Evolutionary conservation across 2,329 filamentous ascomycete genomes (phyloP), one percentile per base, ranked within the genome.

Genomic region (Colletotrichum orbiculare): DNA sequence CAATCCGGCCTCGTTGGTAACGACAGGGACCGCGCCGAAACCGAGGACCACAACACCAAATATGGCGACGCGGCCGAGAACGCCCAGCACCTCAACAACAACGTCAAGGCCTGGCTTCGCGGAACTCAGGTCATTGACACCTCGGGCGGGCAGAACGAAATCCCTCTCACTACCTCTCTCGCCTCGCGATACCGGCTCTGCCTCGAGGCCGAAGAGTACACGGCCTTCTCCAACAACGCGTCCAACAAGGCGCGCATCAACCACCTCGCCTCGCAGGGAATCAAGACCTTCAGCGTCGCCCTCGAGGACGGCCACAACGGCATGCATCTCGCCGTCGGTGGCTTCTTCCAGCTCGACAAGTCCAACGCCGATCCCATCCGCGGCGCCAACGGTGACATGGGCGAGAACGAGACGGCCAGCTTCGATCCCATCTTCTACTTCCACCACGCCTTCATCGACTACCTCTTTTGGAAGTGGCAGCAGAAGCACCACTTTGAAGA

Each of bases 341-440:
- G 73, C 4, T 71, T 71, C 60, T 15, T 52, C 7, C 15, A 58
- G 2, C 60, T 45, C 2, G 8, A 33, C 34, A 6, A 17, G 48
- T 13, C 8, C 41, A 52, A 37, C 35, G 43, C 12, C n/a, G 17
- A 56, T 13, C 50, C 34, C 2, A 67, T 69, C 17, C 45, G 43
- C n/a, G 71, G 64, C 9, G 73, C 74, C 7, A 74, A 74, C 13
- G 73, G 74, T 8, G 73, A 76, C 61, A 76, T 75, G 72, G 74
- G 73, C 4, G 72, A 73, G 59, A 76, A 76, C 56, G 72, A 76
- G n/a, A 75, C 72, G 35, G 73, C 74, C 81, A 67, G 60, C 6
- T 76, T 76, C 42, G 74, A 76, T 50, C 73, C 73, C n/a, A 69
- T 75, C 56, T 75, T 76, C 55, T 75, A 66, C 68, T 72, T 75